A percentile compares a stretch with the other conserved stretches of the same genome.
phyloP scores from a whole-genome alignment of 139 green algal species.

The Micractinium sp. region DNA sequence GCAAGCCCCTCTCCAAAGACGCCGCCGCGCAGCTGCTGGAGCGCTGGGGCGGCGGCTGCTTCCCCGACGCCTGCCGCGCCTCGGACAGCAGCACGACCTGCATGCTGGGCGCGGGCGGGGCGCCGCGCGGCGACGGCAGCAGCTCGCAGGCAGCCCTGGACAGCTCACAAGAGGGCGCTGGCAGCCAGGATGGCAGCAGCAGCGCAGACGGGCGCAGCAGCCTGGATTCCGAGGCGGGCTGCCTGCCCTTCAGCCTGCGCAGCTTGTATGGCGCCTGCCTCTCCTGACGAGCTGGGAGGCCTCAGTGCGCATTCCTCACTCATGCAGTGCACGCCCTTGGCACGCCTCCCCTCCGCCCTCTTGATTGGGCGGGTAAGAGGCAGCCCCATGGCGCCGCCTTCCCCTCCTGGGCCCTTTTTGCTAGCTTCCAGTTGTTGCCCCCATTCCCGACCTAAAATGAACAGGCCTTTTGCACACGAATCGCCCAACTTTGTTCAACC shows the following conservation, averaged over 20 bases:
- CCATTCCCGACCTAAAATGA: too few relatives aligned
- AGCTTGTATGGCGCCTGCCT: background rate
- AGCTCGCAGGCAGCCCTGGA: background rate
- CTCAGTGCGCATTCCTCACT: too few relatives aligned
- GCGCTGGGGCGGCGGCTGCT: background rate
- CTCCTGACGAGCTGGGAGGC: background rate
- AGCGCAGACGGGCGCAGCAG: background rate
- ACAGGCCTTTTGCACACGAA: too few relatives aligned
- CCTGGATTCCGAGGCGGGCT: background rate
- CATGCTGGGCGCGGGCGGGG: background rate
- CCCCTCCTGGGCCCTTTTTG: too few relatives aligned
- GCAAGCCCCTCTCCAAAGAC: background rate
- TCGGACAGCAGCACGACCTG: background rate
- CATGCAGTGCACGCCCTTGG: too few relatives aligned
- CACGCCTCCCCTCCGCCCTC: too few relatives aligned
- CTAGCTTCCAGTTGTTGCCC: too few relatives aligned
- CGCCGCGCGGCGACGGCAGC: background rate
- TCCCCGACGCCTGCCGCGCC: background rate
- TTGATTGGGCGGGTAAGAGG: too few relatives aligned
- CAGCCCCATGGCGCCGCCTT: too few relatives aligned
- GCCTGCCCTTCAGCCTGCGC: background rate
- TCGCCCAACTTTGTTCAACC: too few relatives aligned
- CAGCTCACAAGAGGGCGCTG: background rate
- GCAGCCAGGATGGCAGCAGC: background rate
- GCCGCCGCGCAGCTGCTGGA: background rate